phyloP scores from a whole-genome alignment of 2,329 filamentous ascomycete genomes.

The Alternaria sp. region DNA sequence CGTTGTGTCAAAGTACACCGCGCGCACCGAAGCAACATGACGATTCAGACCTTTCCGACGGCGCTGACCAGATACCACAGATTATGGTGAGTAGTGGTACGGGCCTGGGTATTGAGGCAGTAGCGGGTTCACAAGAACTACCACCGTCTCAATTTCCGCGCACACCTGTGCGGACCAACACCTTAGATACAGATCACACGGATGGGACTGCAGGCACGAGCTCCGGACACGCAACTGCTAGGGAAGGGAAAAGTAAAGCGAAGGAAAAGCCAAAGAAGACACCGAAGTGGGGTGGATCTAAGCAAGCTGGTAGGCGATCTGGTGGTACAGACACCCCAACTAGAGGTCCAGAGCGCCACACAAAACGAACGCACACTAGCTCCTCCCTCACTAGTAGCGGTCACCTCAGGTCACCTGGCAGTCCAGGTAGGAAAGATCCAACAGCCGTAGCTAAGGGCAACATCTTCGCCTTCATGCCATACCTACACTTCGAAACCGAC shows the following conservation, averaged over 20 bases:
- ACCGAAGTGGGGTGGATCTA: conserved; percentile 42
- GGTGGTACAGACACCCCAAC: conserved; percentile 46
- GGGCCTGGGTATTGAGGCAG: conserved; percentile 40
- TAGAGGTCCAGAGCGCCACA: conserved; percentile 32
- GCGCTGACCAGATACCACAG: conserved; percentile 41
- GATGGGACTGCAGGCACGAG: conserved; percentile 42
- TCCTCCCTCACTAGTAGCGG: conserved; percentile 40
- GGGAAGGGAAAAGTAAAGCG: conserved; percentile 39
- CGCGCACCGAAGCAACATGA: conserved; percentile 42
- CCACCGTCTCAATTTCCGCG: conserved; percentile 29
- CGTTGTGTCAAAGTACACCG: conserved; percentile 62
- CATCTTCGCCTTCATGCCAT: conserved; percentile 67
- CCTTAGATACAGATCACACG: conserved; percentile 45
- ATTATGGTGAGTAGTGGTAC: conserved; percentile 39
- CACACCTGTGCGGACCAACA: conserved; percentile 41
- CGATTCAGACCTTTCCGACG: conserved; percentile 48
- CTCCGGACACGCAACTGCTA: conserved; percentile 31
- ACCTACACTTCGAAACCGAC: conserved; percentile 70
- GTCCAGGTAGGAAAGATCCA: conserved; percentile 47
- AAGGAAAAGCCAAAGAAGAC: conserved; percentile 47
- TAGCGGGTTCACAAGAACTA: conserved; percentile 33
- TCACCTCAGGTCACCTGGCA: conserved; percentile 47
- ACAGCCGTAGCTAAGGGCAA: conserved; percentile 46
- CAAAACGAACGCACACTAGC: conserved; percentile 32
- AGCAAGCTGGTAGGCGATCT: conserved; percentile 32